These are phyloP conservation scores for Fusarium beomiforme DNA, from an alignment of 2,329 filamentous ascomycete species.

Conservation along the genomic window DNA sequence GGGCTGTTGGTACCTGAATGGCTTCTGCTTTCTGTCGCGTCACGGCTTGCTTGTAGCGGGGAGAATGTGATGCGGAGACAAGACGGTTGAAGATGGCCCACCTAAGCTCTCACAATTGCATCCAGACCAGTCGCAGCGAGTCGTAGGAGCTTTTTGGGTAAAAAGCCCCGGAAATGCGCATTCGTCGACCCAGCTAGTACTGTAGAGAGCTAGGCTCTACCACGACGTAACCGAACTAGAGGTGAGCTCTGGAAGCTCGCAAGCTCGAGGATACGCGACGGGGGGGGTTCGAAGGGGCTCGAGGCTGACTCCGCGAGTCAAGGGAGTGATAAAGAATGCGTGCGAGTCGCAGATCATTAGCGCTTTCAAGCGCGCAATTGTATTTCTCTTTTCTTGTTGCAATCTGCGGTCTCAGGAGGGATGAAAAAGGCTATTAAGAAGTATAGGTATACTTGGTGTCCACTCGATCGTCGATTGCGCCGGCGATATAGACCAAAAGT, in stretches of 20 bases:
- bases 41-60: conserved; percentile 19
- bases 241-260: conserved; percentile 18
- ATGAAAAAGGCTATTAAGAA: background rate
- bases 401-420: background rate
- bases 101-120: conserved; percentile 16
- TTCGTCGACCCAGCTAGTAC: conserved; percentile 3
- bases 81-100: conserved; percentile 5
- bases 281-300: conserved; percentile 16
- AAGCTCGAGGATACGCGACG: conserved; percentile 6
- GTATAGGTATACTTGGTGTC: background rate
- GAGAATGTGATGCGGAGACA: conserved; percentile 28
- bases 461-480: conserved; percentile 26
- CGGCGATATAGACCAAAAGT: background rate
- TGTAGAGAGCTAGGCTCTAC: conserved; percentile 11
- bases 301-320: conserved; percentile 15
- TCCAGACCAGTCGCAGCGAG: conserved; percentile 3
- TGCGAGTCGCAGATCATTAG: background rate
- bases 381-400: background rate
- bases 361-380: conserved; percentile 10
- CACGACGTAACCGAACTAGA: conserved; percentile 16
- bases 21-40: conserved; percentile 22
- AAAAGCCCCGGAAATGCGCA: background rate
- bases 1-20: conserved; percentile 12
- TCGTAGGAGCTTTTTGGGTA: background rate
- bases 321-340: background rate